phyloP scores from a whole-genome alignment of 2,329 filamentous ascomycete species.

The Diaporthe helianthi region DNA sequence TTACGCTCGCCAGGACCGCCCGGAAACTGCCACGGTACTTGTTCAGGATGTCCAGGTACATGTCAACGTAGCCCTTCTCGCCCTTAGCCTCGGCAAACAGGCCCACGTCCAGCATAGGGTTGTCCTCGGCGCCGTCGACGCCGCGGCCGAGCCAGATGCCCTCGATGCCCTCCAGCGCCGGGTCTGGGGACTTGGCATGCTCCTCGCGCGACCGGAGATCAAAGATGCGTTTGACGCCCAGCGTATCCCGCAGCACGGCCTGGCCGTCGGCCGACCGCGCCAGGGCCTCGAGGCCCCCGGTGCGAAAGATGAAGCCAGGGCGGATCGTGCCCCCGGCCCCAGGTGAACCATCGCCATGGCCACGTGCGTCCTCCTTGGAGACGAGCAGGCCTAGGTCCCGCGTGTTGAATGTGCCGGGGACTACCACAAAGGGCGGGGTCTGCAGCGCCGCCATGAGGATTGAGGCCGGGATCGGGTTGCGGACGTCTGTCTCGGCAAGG shows the following conservation, averaged over 20 bases:
- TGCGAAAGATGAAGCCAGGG: slow-evolving; percentile 53
- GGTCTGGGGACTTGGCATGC: slow-evolving; percentile 51
- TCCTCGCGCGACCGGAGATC: slow-evolving; percentile 58
- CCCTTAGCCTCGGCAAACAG: slow-evolving; percentile 55
- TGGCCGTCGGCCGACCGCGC: slow-evolving; percentile 42
- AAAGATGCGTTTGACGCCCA: slow-evolving; percentile 54
- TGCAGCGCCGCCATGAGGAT: slow-evolving; percentile 47
- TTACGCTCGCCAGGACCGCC: slow-evolving; percentile 55
- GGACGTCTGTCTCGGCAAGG: slow-evolving; percentile 52
- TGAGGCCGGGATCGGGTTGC: slow-evolving; percentile 47
- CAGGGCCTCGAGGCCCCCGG: slow-evolving; percentile 50
- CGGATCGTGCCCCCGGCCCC: slow-evolving; percentile 41
- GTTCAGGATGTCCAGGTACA: slow-evolving; percentile 56
- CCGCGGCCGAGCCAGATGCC: slow-evolving; percentile 51
- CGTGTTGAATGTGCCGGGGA: slow-evolving; percentile 58
- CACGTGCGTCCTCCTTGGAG: not conserved
- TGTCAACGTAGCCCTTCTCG: slow-evolving; percentile 50
- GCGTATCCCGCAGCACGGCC: slow-evolving; percentile 46
- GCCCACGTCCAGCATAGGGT: slow-evolving; percentile 47
- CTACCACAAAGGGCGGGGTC: slow-evolving; percentile 54
- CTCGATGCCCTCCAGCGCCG: slow-evolving; percentile 51
- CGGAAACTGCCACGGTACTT: slow-evolving; percentile 52
- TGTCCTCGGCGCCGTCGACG: slow-evolving; percentile 41
- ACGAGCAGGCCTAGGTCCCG: slow-evolving; percentile 58
- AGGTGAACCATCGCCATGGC: not conserved